Evolutionary conservation across 352 stramenopile genomes (phyloP), one percentile per base, ranked within the genome.

Genomic region (Halophytophthora batemanensis): DNA sequence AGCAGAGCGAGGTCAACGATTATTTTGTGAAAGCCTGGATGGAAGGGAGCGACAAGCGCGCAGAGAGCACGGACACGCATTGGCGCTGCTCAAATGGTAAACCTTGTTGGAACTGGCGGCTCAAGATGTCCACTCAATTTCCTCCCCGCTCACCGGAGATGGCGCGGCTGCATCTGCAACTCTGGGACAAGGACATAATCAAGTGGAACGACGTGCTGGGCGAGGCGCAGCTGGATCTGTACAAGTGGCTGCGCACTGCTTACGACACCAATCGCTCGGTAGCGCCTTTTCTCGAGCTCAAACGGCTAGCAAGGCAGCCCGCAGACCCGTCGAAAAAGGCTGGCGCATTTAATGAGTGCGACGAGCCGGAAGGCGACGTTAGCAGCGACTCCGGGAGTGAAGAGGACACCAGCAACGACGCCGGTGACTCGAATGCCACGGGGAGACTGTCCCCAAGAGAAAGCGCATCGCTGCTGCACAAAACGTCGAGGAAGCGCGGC

Each of bases 111-210:
- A 98, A 97, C 59, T 98, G 87, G 77, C 81, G 92, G 0, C 64
- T 98, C 44, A 95, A 96, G 45, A 86, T 97, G 22, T 57, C 82
- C 8, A 72, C 96, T 0, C 74, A 96, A 52, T 90, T 93, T 15
- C 88, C 88, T 0, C 53, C 87, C 17, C 74, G 79, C 1, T 75
- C 76, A 3, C 50, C 77, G 0, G 91, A 97, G 49, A 81, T 97
- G 44, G 84, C 76, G 2, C 83, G 93, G 2, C 73, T 98, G 29
- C 83, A 96, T 49, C 59, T 98, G 12, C 89, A 97, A 55, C 63
- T 97, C 8, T 98, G 92, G 92, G 90, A 98, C 53, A 90, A 95
- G 50, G 92, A 98, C 54, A 52, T 97, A 6, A 56, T 96, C 36
- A 97, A 97, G 57, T 97, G 81, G 78, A 96, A 95, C 48, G 90